Percentiles rank a stretch among this genome's conserved stretches.
phyloP scores from a whole-genome alignment of 768 basidiomycete genomes.

The Agaricus bisporus region DNA sequence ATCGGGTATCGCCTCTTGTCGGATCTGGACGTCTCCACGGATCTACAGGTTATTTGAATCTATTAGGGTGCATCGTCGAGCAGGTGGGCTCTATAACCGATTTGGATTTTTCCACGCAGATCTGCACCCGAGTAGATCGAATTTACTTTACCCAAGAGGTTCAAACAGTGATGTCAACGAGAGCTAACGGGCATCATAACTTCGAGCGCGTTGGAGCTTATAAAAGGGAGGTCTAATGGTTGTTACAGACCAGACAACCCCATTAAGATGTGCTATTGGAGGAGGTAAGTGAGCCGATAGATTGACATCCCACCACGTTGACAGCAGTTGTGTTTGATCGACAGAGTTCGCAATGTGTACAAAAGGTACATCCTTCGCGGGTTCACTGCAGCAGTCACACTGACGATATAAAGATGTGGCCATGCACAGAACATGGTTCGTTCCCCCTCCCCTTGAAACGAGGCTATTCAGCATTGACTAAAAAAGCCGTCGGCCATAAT shows the following conservation, averaged over 20 bases:
- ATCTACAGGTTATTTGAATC: not conserved
- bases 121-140: constrained; percentile 6
- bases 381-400: not conserved
- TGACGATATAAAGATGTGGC: constrained; percentile 38
- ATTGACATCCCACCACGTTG: not conserved
- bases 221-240: constrained; percentile 16
- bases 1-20: not conserved
- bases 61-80: not conserved
- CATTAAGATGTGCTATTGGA: constrained; percentile 52
- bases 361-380: constrained; percentile 30
- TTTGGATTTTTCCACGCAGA: not conserved
- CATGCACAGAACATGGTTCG: constrained; percentile 45
- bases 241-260: not conserved
- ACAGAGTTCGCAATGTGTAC: constrained; percentile 53
- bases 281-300: constrained; percentile 38
- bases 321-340: constrained; percentile 14
- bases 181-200: not conserved
- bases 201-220: constrained; percentile 11
- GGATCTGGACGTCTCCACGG: constrained; percentile 1
- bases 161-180: constrained; percentile 2
- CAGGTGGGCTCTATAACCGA: not conserved
- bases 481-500: not conserved
- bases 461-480: not conserved
- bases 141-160: not conserved
- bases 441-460: constrained; percentile 12